A percentile compares a stretch with the other conserved stretches of the same genome.
phyloP scores from a whole-genome alignment of 2,329 filamentous ascomycete genomes.

The Pseudogymnoascus sp. region DNA sequence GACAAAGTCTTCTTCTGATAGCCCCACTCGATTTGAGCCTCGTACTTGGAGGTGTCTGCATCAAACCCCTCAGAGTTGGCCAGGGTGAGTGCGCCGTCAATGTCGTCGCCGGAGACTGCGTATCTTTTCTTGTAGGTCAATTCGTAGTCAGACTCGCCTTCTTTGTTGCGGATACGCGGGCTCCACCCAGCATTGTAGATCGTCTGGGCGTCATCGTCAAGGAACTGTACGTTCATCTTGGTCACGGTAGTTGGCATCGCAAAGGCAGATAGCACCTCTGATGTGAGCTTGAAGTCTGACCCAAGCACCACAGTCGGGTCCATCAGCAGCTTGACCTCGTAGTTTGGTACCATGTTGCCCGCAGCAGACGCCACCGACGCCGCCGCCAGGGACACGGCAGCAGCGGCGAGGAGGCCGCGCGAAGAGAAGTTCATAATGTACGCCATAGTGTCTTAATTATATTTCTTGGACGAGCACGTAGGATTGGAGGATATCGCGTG shows the following conservation, averaged over 20 bases:
- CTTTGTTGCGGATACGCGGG: conserved; percentile 30
- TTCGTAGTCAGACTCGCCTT: conserved; percentile 28
- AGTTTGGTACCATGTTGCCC: conserved; percentile 25
- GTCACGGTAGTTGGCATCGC: conserved; percentile 24
- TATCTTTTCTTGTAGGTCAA: conserved; percentile 35
- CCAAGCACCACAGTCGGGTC: conserved; percentile 28
- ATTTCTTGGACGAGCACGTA: background rate
- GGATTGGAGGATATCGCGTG: background rate
- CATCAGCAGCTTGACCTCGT: conserved; percentile 30
- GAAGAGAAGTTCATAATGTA: background rate
- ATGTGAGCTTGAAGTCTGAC: conserved; percentile 24
- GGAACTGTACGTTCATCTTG: conserved; percentile 32
- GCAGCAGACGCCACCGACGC: conserved; percentile 1
- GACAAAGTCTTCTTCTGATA: conserved; percentile 32
- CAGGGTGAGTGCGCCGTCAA: conserved; percentile 25
- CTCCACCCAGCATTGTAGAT: conserved; percentile 30
- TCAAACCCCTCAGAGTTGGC: conserved; percentile 30
- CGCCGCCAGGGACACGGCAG: background rate
- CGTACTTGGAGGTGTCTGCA: conserved; percentile 23
- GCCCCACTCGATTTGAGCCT: conserved; percentile 32
- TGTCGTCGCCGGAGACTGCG: conserved; percentile 22
- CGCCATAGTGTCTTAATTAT: background rate
- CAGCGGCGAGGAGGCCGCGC: background rate
- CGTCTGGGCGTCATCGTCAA: conserved; percentile 28
- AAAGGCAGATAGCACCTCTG: conserved; percentile 26